Base-by-base conservation (phyloP, 2,329 filamentous ascomycete genomes). In the Metarhizium sp. region DNA sequence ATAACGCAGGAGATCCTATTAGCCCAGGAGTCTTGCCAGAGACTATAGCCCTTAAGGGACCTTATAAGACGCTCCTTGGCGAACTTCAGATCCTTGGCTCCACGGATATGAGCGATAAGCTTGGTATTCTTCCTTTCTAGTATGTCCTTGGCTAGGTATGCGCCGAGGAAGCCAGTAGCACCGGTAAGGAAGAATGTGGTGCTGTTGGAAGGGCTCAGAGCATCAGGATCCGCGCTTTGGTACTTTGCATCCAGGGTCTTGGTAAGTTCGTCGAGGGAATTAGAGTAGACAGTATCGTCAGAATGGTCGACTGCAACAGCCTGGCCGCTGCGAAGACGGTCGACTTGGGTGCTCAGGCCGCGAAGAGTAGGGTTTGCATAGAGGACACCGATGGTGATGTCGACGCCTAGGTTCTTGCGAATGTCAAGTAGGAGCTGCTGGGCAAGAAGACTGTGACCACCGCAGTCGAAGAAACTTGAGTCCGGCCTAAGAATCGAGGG, bases 141-240 rank as follows among this genome's bases (percentile, higher is more conserved):
- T 1, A 96, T 71, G 55, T 95, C 89, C 55, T 80, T 80, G 38
- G 95, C 74, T 11, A 96, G 75, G 65, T 91, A 95, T 0, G 88
- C 81, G 32, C 92, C 92, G 18, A 96, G 72, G 75, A 96, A 96
- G 29, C 67, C 67, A 1, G 66, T 96, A 4, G 89, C 90, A 48
- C 92, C 92, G 2, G 92, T 96, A 5, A 96, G 73, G 69, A 96
- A 88, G 11, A 94, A 78, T 0, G 86, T 90, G 10, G 64, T 56
- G 55, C 70, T 58, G 59, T 69, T 63, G 8, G 68, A 61, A 20
- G 63, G 51, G 38, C 60, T 57, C 20, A 64, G 51, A 6, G 62
- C 64, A 16, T 55, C 59, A 1, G 82, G 78, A 8, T 65, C 63
- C 1, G 64, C 66, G 3, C 61, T 58, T 46, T 66, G 67, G 53